phyloP scores from a whole-genome alignment of 179 eudicot species.

The Beta lomatogona region DNA sequence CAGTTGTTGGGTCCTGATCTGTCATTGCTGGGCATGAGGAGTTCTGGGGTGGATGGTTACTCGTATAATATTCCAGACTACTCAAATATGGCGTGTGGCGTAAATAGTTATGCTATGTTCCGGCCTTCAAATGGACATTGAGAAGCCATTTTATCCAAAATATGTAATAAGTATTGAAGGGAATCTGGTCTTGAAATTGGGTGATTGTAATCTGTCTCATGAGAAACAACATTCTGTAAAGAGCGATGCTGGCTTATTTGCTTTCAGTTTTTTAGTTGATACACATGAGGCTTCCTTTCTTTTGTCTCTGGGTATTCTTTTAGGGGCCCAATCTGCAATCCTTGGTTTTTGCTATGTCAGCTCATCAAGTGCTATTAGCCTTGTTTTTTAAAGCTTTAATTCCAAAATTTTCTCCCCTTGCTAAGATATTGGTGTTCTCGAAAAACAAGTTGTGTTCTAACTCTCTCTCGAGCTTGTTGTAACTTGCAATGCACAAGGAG shows the following conservation, averaged over 20 bases:
- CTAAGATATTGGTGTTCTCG: no score
- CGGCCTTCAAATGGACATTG: constrained; percentile 80
- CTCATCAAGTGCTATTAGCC: neutral
- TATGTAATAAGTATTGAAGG: constrained; percentile 40
- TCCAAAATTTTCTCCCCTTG: no score
- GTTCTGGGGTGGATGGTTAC: constrained; percentile 50
- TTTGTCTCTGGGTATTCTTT: constrained; percentile 13
- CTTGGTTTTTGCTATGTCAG: neutral
- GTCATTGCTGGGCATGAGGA: constrained; percentile 46
- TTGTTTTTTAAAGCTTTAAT: no score
- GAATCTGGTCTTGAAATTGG: constrained; percentile 43
- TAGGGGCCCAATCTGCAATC: constrained; percentile 1
- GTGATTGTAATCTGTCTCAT: constrained; percentile 44
- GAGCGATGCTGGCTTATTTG: constrained; percentile 46
- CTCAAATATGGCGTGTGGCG: constrained; percentile 50
- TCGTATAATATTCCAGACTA: constrained; percentile 54
- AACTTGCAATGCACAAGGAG: no score
- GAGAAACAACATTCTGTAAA: constrained; percentile 49
- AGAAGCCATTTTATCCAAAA: constrained; percentile 25
- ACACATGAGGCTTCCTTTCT: constrained; percentile 24
- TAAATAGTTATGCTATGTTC: constrained; percentile 64
- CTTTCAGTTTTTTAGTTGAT: constrained; percentile 33
- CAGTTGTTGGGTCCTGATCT: constrained; percentile 58
- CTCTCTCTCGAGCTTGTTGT: no score
- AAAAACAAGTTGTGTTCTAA: no score